Conservation (phyloP, 768 basidiomycete genomes). For the Coprinopsis sp. region DNA sequence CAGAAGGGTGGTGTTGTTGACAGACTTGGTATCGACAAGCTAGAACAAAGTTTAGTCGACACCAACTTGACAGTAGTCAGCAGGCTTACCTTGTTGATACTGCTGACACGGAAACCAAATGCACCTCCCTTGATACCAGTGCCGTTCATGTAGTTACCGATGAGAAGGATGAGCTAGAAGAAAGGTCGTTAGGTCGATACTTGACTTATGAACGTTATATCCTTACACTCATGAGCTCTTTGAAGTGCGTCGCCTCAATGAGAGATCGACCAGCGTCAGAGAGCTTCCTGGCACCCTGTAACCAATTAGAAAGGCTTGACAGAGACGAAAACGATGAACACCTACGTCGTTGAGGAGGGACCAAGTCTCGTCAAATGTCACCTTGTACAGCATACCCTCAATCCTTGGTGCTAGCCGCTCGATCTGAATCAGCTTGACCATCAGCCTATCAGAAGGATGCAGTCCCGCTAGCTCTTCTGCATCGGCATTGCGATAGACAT, state of each 20-base stretch:
- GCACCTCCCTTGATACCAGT: constrained; percentile 95
- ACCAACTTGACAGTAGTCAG: background rate
- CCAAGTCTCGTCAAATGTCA: constrained; percentile 84
- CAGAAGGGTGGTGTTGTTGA: constrained; percentile 88
- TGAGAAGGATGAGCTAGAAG: constrained; percentile 77
- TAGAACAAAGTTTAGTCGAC: constrained; percentile 30
- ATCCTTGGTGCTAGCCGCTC: constrained; percentile 83
- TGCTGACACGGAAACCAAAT: constrained; percentile 94
- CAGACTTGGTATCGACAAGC: constrained; percentile 97
- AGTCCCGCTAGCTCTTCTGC: constrained; percentile 80
- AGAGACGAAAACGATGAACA: constrained; percentile 6
- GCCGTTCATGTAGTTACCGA: constrained; percentile 99
- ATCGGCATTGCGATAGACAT: constrained; percentile 82
- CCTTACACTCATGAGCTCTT: constrained; percentile 79
- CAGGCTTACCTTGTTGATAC: constrained; percentile 83
- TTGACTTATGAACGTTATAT: background rate
- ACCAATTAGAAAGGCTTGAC: constrained; percentile 5
- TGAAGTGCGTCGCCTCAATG: constrained; percentile 80
- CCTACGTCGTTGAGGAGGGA: constrained; percentile 74
- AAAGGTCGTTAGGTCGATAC: background rate
- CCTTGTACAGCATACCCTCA: constrained; percentile 93
- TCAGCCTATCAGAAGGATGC: constrained; percentile 93
- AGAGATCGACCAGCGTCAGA: constrained; percentile 77
- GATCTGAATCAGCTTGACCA: constrained; percentile 96
- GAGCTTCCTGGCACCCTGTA: constrained; percentile 75